Evolutionary conservation across 139 green algal species (phyloP).

Genomic region (Pycnococcus provasolii): DNA sequence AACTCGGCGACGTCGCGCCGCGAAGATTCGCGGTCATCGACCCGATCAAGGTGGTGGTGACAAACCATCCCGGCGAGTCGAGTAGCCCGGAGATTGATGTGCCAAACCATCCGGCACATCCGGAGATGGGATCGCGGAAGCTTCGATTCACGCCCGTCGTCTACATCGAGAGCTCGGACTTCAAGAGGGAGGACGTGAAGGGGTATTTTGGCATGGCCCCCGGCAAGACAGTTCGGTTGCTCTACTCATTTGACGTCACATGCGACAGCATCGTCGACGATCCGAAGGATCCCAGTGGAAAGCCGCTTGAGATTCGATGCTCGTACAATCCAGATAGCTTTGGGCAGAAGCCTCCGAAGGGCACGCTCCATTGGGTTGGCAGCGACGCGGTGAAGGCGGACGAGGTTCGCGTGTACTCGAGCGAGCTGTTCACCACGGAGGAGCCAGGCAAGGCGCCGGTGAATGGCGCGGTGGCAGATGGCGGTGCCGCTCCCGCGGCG

Average conservation of each 20-base stretch:
- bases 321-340: slow-evolving; percentile 3
- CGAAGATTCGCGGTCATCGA: slow-evolving; percentile 76
- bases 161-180: slow-evolving; percentile 92
- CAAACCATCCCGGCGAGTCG: slow-evolving; percentile 23
- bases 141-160: slow-evolving; percentile 68
- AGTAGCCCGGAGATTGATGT: not conserved
- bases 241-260: slow-evolving; percentile 37
- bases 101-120: not conserved
- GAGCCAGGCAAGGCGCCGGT: slow-evolving; percentile 35
- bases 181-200: slow-evolving; percentile 73
- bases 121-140: not conserved
- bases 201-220: slow-evolving; percentile 91
- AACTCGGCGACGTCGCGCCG: slow-evolving; percentile 57
- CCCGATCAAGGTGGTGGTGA: slow-evolving; percentile 62
- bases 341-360: slow-evolving; percentile 37
- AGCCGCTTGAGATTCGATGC: not conserved
- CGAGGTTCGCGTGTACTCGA: slow-evolving; percentile 62
- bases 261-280: slow-evolving; percentile 11
- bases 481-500: not conserved
- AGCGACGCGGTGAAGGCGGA: slow-evolving; percentile 40
- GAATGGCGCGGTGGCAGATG: not conserved
- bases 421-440: slow-evolving; percentile 74
- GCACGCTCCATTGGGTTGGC: slow-evolving; percentile 91
- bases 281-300: not conserved
- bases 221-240: slow-evolving; percentile 76